Base-by-base conservation (phyloP, 2,329 filamentous ascomycete genomes). In the Cordyceps javanica region DNA sequence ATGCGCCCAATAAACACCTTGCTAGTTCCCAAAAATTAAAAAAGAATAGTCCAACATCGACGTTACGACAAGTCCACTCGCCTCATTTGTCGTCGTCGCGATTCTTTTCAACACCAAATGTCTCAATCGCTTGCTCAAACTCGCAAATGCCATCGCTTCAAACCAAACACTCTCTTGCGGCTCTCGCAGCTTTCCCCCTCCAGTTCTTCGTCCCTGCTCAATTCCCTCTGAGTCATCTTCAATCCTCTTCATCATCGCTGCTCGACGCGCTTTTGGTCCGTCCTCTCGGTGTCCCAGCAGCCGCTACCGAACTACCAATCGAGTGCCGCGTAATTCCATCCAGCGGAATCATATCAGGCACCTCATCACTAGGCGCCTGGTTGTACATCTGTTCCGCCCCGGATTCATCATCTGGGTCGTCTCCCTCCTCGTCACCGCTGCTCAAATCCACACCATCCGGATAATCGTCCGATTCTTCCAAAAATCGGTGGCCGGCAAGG, bases 351-450 rank as follows among this genome's bases (percentile, higher is more conserved):
- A 14, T 60, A 56, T 25, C 61, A 9, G 61, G 36, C 6, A 32
- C 38, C 3, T 30, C 46, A 8, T 64, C 62, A 19, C 49, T 57
- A 2, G 62, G 62, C 19, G 61, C 57, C 9, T 23, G 41, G 32
- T 69, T 67, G 41, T 72, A 69, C 61, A 73, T 73, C 16, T 65
- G 60, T 10, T 66, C 58, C 6, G 64, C 62, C 2, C 62, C 64
- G 1, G 67, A 62, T 10, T 70, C 70, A 11, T 72, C 67, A 6
- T 74, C 72, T 2, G 70, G 70, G n/a, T 73, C 72, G 21, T 72
- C 72, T 2, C 71, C 71, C 30, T 74, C 71, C 53, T 76, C 73
- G 7, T 77, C 76, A 1, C 69, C 72, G 6, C 75, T 78, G 45
- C 65, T 72, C 30, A 75, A 63, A 16, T 74, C 72, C 5, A 70